These are phyloP conservation scores for Cenococcum geophilum DNA, from an alignment of 495 filamentous ascomycete species.

Conservation along the genomic window DNA sequence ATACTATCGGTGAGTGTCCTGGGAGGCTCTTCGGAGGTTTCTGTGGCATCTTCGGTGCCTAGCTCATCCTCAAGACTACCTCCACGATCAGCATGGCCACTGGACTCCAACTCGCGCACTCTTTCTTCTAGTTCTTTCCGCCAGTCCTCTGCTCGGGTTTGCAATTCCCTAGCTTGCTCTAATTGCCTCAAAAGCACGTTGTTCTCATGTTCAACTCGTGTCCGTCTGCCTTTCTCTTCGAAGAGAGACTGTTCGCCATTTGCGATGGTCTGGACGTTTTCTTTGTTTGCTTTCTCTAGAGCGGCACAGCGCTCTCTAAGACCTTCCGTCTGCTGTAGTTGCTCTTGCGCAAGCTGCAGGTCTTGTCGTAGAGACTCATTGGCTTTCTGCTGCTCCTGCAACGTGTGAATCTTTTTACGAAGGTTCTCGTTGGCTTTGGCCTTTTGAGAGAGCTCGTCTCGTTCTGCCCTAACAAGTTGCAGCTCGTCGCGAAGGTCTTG, in stretches of 20 bases:
- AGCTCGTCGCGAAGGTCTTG: constrained; percentile 47
- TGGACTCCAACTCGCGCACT: constrained; percentile 46
- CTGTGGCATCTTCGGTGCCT: constrained; percentile 13
- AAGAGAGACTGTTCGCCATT: constrained; percentile 57
- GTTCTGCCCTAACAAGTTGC: constrained; percentile 62
- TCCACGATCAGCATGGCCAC: constrained; percentile 11
- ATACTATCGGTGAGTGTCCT: constrained; percentile 8
- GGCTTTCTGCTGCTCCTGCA: constrained; percentile 48
- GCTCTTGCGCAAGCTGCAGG: constrained; percentile 51
- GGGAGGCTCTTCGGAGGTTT: constrained; percentile 14
- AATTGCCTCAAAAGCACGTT: constrained; percentile 50
- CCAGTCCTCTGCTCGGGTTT: constrained; percentile 49
- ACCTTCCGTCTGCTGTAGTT: constrained; percentile 49
- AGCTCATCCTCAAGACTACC: constrained; percentile 30
- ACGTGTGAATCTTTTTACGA: constrained; percentile 62
- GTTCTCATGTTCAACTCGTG: constrained; percentile 54
- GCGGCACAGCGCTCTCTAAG: constrained; percentile 39
- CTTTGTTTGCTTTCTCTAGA: constrained; percentile 52
- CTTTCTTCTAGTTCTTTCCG: constrained; percentile 51
- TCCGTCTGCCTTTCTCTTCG: constrained; percentile 52
- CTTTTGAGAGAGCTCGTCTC: constrained; percentile 69
- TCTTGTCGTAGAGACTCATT: constrained; percentile 32
- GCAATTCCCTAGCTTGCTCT: constrained; percentile 50
- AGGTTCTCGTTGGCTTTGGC: constrained; percentile 68
- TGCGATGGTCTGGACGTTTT: constrained; percentile 52